Evolutionary conservation across 768 basidiomycete species (phyloP).

Genomic region (Gautieria morchelliformis): DNA sequence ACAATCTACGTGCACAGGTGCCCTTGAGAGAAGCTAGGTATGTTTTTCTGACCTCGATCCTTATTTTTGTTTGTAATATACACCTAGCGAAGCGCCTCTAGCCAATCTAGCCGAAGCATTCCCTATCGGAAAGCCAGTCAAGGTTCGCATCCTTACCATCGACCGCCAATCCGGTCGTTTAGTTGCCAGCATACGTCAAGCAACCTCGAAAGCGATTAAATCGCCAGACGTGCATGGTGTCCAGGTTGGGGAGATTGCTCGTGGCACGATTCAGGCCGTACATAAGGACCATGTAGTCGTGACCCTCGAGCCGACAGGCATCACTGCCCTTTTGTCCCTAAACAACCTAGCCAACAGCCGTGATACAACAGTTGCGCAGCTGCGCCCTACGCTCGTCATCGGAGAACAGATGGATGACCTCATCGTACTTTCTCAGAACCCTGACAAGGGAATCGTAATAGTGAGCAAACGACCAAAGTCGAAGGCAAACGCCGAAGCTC

Average conservation of each 20-base stretch:
- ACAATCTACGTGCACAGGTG: conserved; percentile 74
- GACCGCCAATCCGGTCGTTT: conserved; percentile 54
- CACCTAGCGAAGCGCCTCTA: conserved; percentile 52
- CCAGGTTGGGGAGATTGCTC: conserved; percentile 65
- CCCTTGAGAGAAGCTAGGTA: conserved; percentile 78
- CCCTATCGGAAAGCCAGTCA: conserved; percentile 71
- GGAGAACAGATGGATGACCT: conserved; percentile 70
- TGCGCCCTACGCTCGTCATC: conserved; percentile 49
- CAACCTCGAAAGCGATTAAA: conserved; percentile 39
- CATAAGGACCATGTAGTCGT: conserved; percentile 81
- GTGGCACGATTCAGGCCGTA: conserved; percentile 65
- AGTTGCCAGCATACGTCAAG: conserved; percentile 81
- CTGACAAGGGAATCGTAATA: conserved; percentile 78
- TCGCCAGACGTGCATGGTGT: conserved; percentile 59
- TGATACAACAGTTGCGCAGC: conserved; percentile 50
- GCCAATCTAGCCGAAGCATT: conserved; percentile 53
- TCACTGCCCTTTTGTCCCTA: conserved; percentile 77
- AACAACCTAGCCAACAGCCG: conserved; percentile 81
- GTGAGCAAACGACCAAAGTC: conserved; percentile 65
- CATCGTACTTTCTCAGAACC: conserved; percentile 81
- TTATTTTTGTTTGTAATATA: background rate
- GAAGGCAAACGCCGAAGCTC: conserved; percentile 26
- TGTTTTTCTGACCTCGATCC: conserved; percentile 11
- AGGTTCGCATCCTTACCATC: conserved; percentile 67
- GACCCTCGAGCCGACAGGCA: conserved; percentile 55